A percentile compares a stretch with the other conserved stretches of the same genome.
phyloP scores from a whole-genome alignment of 192 early-diverging fungal genomes.

The Backusella sp. region DNA sequence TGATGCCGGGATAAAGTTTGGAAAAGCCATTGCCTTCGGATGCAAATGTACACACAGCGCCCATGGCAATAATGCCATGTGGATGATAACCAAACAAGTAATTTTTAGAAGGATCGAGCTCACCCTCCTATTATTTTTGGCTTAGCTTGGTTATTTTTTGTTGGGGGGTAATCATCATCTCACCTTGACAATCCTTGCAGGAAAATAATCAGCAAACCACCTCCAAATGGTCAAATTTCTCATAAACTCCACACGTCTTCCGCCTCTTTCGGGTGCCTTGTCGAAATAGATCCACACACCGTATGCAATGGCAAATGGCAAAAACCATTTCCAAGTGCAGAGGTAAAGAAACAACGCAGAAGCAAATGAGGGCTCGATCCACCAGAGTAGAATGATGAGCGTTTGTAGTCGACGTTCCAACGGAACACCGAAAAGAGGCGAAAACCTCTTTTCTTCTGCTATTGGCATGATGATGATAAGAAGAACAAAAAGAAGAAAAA shows the following conservation, averaged over 20 bases:
- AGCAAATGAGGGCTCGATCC: constrained; percentile 39
- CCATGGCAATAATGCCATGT: constrained; percentile 86
- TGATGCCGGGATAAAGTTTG: constrained; percentile 74
- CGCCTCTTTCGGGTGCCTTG: constrained; percentile 75
- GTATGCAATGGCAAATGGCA: constrained; percentile 70
- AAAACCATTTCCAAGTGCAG: constrained; percentile 43
- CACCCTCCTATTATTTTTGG: constrained; percentile 51
- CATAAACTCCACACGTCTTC: constrained; percentile 54
- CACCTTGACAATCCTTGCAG: constrained; percentile 70
- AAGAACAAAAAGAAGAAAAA: background rate
- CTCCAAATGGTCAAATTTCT: constrained; percentile 64
- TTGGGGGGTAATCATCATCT: background rate
- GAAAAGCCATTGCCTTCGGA: constrained; percentile 78
- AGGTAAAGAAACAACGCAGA: constrained; percentile 54
- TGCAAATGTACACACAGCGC: constrained; percentile 76
- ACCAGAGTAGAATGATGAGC: constrained; percentile 61
- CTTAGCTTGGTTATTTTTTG: background rate
- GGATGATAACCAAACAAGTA: constrained; percentile 94
- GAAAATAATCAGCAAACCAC: constrained; percentile 80
- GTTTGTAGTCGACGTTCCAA: constrained; percentile 67
- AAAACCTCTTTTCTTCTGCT: background rate
- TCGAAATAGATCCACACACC: constrained; percentile 73
- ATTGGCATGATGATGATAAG: background rate
- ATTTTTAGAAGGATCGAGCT: constrained; percentile 78
- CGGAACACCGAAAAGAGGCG: constrained; percentile 36